Evolutionary conservation across 345 rosid genomes (phyloP), one percentile per base, ranked within the genome.

Genomic region (Euphorbia peplus): DNA sequence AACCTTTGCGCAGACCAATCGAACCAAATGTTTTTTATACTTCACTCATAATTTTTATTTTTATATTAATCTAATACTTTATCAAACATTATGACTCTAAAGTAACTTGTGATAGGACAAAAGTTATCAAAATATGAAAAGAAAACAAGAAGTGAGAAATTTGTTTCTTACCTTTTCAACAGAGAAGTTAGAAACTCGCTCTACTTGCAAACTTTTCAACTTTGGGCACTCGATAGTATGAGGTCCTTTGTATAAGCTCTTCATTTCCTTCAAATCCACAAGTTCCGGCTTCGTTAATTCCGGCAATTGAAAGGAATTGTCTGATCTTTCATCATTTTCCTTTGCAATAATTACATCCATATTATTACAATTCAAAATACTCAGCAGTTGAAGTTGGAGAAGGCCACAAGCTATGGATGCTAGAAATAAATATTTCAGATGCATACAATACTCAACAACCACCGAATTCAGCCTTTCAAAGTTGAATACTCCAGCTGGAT

Each of bases 211-310:
- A 3, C 1, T 4, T 47, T 19, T 37, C 58, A 76, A 67, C 26
- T 3, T 13, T 26, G 69, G 72, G 75, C 79, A 76, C 58, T 72
- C 68, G 5, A 56, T 24, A 44, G 73, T 42, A 48, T 35, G 60
- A 7, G 32, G 6, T 2, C 61, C 19, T 3, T 61, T 44, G 29
- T 21, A 72, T 14, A 76, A 76, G 55, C 57, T 16, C 46, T 16
- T 29, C 16, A 76, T 15, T 5, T 54, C 16, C 13, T 56, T 55
- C 12, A 76, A 66, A 7, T 22, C 8, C 7, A 8, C 25, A 52
- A 52, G 56, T 15, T 9, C 4, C 3, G 21, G 22, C 8, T 7
- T 8, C 2, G 8, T 52, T 4, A 52, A 19, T n/a, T 48, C 22
- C 6, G 80, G 76, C 50, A 76, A 69, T 22, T 12, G 37, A 66